phyloP scores from a whole-genome alignment of 2,329 filamentous ascomycete genomes.

The Talaromyces marneffei region DNA sequence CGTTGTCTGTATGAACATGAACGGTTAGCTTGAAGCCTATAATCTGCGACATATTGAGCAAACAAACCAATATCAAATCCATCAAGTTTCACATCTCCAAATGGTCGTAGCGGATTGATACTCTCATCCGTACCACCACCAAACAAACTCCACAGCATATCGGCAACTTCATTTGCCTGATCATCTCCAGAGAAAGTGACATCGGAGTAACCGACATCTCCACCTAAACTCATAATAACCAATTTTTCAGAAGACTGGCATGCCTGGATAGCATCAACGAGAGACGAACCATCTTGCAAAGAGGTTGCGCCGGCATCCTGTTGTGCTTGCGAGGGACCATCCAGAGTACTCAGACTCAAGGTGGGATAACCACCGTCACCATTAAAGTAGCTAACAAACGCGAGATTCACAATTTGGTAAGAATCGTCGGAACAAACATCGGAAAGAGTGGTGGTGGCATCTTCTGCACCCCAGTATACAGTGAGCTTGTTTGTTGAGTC shows the following conservation, averaged over 20 bases:
- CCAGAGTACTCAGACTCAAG: slow-evolving; percentile 4
- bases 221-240: slow-evolving; percentile 44
- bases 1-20: slow-evolving; percentile 5
- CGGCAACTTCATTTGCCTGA: slow-evolving; percentile 27
- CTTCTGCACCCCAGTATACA: slow-evolving; percentile 14
- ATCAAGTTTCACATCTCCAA: slow-evolving; percentile 45
- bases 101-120: slow-evolving; percentile 41
- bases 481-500: slow-evolving; percentile 1
- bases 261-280: slow-evolving; percentile 37
- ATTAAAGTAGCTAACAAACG: slow-evolving; percentile 38
- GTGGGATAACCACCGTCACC: slow-evolving; percentile 19
- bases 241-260: slow-evolving; percentile 43
- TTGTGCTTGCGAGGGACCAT: slow-evolving; percentile 8
- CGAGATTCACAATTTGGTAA: slow-evolving; percentile 40
- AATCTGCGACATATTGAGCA: too few relatives aligned
- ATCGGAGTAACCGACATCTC: slow-evolving; percentile 33
- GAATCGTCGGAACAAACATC: slow-evolving; percentile 13
- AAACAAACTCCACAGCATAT: slow-evolving; percentile 42
- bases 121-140: slow-evolving; percentile 23
- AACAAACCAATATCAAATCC: slow-evolving; percentile 39
- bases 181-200: slow-evolving; percentile 7
- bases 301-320: slow-evolving; percentile 12
- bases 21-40: background rate
- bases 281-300: slow-evolving; percentile 31
- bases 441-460: slow-evolving; percentile 11